Base-by-base conservation (phyloP, 2,329 filamentous ascomycete species). In the Exophiala sideris region DNA sequence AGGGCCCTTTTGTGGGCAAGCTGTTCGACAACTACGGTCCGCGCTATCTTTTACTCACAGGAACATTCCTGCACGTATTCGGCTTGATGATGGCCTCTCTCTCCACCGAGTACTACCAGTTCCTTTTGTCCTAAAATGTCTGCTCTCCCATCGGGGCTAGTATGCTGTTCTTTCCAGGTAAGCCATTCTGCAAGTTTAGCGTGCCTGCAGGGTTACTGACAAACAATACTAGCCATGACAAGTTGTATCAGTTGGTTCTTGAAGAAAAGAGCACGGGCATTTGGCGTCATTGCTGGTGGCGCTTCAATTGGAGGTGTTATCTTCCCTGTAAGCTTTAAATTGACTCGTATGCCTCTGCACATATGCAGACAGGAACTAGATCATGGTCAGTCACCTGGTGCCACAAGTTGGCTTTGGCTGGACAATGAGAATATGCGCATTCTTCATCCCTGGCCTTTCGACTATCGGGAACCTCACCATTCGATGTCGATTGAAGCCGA, bases 251-350 rank as follows among this genome's bases (percentile, higher is more conserved):
- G 96, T 69, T 95, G 83, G 76, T 96, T 96, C 77, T 79, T 82
- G 24, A 73, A 73, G 6, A 83, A 84, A 45, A 84, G 91, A 14
- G 91, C 87, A 4, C 78, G 89, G 52, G 90, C 91, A 2, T 94
- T 88, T 1, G 91, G 91, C 12, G 75, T 96, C 48, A 89, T 89
- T 7, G 83, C 86, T 2, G 58, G 66, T 10, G 61, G 53, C 21
- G 63, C 64, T 41, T 68, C 64, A 20, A 68, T 70, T 39, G 66
- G 67, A 29, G 40, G 48, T 45, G 67, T 84, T 6, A 67, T 82
- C 9, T 84, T 81, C 58, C 80, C 82, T 0, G 73, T 79, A 18
- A 18, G 16, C 2, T 18, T 18, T 18, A 18, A 3, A 18, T 18
- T 18, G 16, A 18, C 16, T 18, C 16, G 16, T 18, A 18, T n/a